These are phyloP conservation scores for Dendrostoma leiphaemia DNA, from an alignment of 2,329 filamentous ascomycete species.

Conservation along the genomic window DNA sequence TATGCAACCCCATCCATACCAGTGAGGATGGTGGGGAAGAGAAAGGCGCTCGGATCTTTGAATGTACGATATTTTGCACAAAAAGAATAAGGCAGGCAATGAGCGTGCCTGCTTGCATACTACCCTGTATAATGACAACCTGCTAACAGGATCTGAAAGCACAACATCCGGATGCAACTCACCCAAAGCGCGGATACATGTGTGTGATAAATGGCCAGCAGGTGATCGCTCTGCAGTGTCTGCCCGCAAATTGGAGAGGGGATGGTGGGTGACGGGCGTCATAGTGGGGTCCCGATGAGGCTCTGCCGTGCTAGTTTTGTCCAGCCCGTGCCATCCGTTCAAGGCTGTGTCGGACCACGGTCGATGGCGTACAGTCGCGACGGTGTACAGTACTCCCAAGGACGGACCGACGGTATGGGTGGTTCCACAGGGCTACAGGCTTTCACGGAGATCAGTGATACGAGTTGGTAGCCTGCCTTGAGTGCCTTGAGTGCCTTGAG, in stretches of 20 bases:
- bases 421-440: too few relatives aligned
- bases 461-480: too few relatives aligned
- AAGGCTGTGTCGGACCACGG: background rate
- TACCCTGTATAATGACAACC: background rate
- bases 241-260: background rate
- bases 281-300: background rate
- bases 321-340: background rate
- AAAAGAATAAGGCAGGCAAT: background rate
- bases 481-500: too few relatives aligned
- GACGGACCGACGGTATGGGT: too few relatives aligned
- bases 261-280: too few relatives aligned
- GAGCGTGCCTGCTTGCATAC: background rate
- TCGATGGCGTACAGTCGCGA: too few relatives aligned
- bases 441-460: too few relatives aligned
- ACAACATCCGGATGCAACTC: background rate
- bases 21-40: background rate
- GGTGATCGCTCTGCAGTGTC: too few relatives aligned
- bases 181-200: too few relatives aligned
- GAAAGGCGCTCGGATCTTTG: background rate
- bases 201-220: too few relatives aligned
- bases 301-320: conserved; percentile 3
- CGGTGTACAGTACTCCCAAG: too few relatives aligned
- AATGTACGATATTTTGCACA: conserved; percentile 9
- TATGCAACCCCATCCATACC: too few relatives aligned
- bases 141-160: background rate